These are phyloP conservation scores for Acanthamoeba castellanii DNA, from an alignment of 208 protist species.

Conservation along the genomic window DNA sequence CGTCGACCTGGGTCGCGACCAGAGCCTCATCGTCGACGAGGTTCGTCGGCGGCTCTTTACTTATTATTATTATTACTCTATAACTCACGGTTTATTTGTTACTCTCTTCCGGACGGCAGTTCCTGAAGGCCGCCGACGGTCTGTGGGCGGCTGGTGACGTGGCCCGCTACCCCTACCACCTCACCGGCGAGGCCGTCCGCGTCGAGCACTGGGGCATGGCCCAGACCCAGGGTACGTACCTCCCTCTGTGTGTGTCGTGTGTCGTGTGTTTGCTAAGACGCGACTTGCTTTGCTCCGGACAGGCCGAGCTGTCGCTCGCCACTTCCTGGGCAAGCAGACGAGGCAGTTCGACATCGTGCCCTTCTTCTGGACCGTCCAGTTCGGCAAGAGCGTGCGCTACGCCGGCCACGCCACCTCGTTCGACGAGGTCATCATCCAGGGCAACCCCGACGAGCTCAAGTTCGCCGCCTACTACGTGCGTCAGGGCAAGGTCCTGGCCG, in stretches of 20 bases:
- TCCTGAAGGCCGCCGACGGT: conserved; percentile 71
- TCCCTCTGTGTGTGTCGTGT: not conserved
- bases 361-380: conserved; percentile 85
- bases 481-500: conserved; percentile 68
- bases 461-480: conserved; percentile 81
- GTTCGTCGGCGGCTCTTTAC: not conserved
- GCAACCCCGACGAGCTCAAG: conserved; percentile 49
- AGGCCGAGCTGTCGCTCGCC: conserved; percentile 65
- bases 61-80: not conserved
- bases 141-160: conserved; percentile 78
- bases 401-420: conserved; percentile 76
- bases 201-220: conserved; percentile 82
- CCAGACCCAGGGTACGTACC: conserved; percentile 27
- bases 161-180: conserved; percentile 75
- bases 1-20: conserved; percentile 71
- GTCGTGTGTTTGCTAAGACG: not conserved
- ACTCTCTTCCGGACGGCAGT: not conserved
- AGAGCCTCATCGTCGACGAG: conserved; percentile 72
- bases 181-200: conserved; percentile 74
- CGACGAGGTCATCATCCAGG: conserved; percentile 77
- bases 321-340: conserved; percentile 71
- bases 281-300: not conserved
- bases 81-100: not conserved
- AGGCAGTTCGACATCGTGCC: conserved; percentile 73
- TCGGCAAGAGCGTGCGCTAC: conserved; percentile 80